Evolutionary conservation across 2,329 filamentous ascomycete species (phyloP), one percentile per base, ranked within the genome.

Genomic region (Monilinia fructigena): DNA sequence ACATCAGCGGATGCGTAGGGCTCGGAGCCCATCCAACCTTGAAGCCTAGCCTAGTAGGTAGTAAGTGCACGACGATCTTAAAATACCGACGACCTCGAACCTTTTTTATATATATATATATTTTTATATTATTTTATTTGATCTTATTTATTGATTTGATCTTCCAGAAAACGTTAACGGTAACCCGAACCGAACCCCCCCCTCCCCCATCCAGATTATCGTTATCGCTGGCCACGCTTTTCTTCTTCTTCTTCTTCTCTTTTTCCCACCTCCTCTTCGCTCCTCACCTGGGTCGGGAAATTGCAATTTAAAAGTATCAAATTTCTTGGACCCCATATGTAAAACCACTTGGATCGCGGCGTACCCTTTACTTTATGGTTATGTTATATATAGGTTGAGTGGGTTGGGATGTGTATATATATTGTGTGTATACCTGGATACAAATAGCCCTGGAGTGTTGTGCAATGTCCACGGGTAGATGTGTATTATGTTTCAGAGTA

Each of bases 271-370:
- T 35, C 31, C 31, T 35, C 31, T 35, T 16, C 18, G 4, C 42
- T 18, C 18, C 16, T 35, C 31, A 11, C 56, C 42, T 35, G n/a
- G 42, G 20, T 14, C 20, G 23, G 45, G 53, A 63, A 56, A 63
- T 63, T 63, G 52, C 38, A 63, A 35, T 47, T 45, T 63, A 50
- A n/a, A 20, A 56, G 47, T 2, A 47, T 63, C 38, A 56, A 63
- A 63, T 56, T 55, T 56, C 10, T 38, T 55, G 35, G 61, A 63
- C 52, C 52, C 61, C 20, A 56, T 47, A 23, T 56, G 11, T 28
- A n/a, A 26, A 20, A 12, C 10, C 61, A 47, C 61, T 55, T 55
- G 52, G 61, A 35, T 28, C 61, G 12, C 20, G 26, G 2, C 11
- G 52, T 16, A 56, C 47, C n/a, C 61, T 45, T 23, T 35, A 42